Evolutionary conservation across 2,329 filamentous ascomycete species (phyloP).

Genomic region (Ustilaginoidea virens): DNA sequence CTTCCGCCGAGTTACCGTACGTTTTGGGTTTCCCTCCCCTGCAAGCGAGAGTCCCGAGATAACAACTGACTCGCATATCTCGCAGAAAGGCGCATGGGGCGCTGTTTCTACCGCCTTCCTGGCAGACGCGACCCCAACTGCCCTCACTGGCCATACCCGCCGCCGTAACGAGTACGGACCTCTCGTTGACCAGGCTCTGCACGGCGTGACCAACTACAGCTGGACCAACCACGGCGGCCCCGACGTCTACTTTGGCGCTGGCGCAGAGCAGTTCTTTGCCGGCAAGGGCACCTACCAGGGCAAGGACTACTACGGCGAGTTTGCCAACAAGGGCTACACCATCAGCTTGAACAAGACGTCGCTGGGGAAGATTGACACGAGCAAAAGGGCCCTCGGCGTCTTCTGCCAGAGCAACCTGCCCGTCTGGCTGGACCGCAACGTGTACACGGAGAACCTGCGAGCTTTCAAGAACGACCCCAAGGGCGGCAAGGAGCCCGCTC

Average conservation of each 20-base stretch:
- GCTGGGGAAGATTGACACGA: conserved; percentile 40
- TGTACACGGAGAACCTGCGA: conserved; percentile 57
- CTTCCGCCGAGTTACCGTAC: conserved; percentile 52
- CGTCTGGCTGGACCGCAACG: conserved; percentile 75
- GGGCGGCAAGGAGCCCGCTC: conserved; percentile 46
- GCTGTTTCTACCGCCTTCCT: conserved; percentile 69
- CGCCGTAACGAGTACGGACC: conserved; percentile 52
- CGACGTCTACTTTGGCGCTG: conserved; percentile 70
- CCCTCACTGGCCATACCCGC: conserved; percentile 57
- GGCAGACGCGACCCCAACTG: conserved; percentile 70
- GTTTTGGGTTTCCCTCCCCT: conserved; percentile 16
- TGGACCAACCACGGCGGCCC: conserved; percentile 64
- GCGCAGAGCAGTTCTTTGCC: conserved; percentile 65
- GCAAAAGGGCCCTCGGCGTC: conserved; percentile 55
- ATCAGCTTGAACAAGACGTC: conserved; percentile 61
- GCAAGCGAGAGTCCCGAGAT: no score
- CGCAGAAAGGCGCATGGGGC: conserved; percentile 38
- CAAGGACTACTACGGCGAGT: conserved; percentile 68
- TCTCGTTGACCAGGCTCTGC: conserved; percentile 61
- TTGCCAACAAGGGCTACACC: conserved; percentile 56
- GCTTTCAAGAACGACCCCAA: conserved; percentile 52
- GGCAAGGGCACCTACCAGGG: conserved; percentile 48
- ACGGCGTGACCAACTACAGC: conserved; percentile 64
- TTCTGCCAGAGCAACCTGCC: conserved; percentile 63
- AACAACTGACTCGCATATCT: neutral